Base-by-base conservation (phyloP, 2,329 filamentous ascomycete genomes). In the Meredithiella fracta region DNA sequence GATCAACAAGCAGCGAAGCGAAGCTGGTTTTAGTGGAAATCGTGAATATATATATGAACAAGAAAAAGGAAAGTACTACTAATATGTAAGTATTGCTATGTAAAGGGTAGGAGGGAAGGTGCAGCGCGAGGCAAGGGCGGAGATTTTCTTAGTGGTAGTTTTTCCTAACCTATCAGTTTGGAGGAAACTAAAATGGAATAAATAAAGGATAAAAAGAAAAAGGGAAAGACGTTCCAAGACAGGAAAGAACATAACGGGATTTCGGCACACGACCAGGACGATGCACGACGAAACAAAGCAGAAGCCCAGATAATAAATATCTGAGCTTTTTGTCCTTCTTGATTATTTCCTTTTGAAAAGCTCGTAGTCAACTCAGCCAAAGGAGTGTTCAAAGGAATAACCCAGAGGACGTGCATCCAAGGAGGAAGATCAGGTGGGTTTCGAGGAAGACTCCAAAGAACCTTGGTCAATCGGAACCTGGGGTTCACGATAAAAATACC, bases 21-120 rank as follows among this genome's bases (percentile, higher is more conserved):
- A 49, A 54, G 42, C 29, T 34, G 29, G 29, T 34, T 34, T 5
- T 34, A 34, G 29, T 34, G 29, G 29, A 34, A 34, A 34, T 34
- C 29, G 29, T 11, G 40, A 44, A 22, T 17, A 3, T 7, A 44
- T 44, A 44, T 7, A 8, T n/a, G 11, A 44, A n/a, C 40, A 51
- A 20, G 49, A 14, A 7, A 29, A 56, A 38, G 47, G 54, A 57
- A 51, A 57, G 29, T 29, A 44, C 47, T 17, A 53, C 25, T 40
- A 53, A 53, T 47, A 37, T 31, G 29, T 11, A 51, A 31, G 9
- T 34, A 51, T 14, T 50, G n/a, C 6, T 20, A 44, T 3, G 26
- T n/a, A 17, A 51, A 31, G 26, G 26, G 26, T 31, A 17, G 25
- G 26, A 51, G n/a, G 40, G 20, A 44, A 44, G 17, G 15, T 17